These are phyloP conservation scores for Penicillium argentinense DNA, from an alignment of 495 filamentous ascomycete species.

Conservation along the genomic window DNA sequence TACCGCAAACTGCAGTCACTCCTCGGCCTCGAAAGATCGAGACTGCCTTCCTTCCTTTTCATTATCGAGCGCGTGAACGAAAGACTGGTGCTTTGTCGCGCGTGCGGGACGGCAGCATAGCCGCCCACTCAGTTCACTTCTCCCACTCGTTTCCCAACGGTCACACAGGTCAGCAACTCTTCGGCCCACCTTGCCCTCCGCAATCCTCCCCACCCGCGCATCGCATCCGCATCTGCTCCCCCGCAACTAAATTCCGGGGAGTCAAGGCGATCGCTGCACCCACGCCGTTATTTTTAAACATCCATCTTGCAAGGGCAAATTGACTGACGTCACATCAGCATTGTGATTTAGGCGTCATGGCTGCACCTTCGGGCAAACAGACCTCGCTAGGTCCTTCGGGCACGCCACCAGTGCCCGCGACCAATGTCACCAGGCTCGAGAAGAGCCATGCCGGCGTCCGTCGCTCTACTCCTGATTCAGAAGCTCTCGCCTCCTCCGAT, in stretches of 20 bases:
- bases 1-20: constrained; percentile 14
- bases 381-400: no score
- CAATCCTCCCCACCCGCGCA: not conserved
- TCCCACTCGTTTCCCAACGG: not conserved
- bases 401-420: constrained; percentile 33
- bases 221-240: not conserved
- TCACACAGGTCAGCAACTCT: constrained; percentile 16
- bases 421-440: constrained; percentile 64
- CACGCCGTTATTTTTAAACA: not conserved
- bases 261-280: not conserved
- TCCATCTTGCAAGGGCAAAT: not conserved
- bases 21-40: constrained; percentile 16
- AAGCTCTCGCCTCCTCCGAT: constrained; percentile 89
- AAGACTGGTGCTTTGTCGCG: constrained; percentile 26
- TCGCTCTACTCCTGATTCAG: constrained; percentile 87
- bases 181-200: constrained; percentile 1
- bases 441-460: constrained; percentile 65
- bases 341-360: constrained; percentile 29
- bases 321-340: constrained; percentile 1
- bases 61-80: constrained; percentile 14
- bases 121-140: constrained; percentile 9
- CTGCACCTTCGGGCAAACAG: constrained; percentile 35
- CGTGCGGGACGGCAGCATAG: not conserved
- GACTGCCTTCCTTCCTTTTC: constrained; percentile 7
- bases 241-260: not conserved